Percentiles rank a stretch among this genome's conserved stretches.
Evolutionary conservation across 257 asterid species (phyloP).

Genomic region (Fraxinus americana): DNA sequence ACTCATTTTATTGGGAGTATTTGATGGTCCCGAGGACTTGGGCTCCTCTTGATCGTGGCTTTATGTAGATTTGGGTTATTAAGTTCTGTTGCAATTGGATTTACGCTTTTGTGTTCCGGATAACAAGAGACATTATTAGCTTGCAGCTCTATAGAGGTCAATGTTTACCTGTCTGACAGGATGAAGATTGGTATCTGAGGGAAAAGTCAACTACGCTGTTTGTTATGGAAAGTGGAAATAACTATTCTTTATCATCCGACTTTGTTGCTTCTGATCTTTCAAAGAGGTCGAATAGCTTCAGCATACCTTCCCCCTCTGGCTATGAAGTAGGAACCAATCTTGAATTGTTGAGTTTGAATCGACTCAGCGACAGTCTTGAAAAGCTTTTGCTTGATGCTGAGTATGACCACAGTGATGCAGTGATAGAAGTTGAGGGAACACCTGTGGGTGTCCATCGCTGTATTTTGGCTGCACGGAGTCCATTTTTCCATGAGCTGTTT

Average conservation of each 20-base stretch:
- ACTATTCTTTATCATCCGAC: constrained; percentile 61
- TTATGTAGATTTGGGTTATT: not conserved
- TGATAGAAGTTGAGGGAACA: constrained; percentile 66
- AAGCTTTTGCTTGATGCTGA: constrained; percentile 57
- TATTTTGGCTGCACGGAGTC: constrained; percentile 57
- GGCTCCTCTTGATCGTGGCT: not conserved
- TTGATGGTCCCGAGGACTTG: not conserved
- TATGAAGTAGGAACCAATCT: constrained; percentile 44
- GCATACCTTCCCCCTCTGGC: constrained; percentile 29
- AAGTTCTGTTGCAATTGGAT: not conserved
- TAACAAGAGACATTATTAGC: not conserved
- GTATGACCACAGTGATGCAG: constrained; percentile 73
- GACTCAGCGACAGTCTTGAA: constrained; percentile 62
- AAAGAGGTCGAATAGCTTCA: constrained; percentile 50
- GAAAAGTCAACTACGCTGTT: not conserved
- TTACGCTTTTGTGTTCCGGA: not conserved
- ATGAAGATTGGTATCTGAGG: not conserved
- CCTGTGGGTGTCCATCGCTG: constrained; percentile 72
- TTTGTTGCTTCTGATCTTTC: constrained; percentile 60
- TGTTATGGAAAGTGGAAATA: constrained; percentile 67
- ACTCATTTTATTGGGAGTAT: constrained; percentile 7
- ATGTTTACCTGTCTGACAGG: not conserved
- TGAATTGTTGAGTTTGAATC: constrained; percentile 58
- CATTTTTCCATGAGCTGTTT: constrained; percentile 39
- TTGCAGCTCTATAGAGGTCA: not conserved